Evolutionary conservation across 495 filamentous ascomycete genomes (phyloP).

Genomic region (Rhypophila decipiens): DNA sequence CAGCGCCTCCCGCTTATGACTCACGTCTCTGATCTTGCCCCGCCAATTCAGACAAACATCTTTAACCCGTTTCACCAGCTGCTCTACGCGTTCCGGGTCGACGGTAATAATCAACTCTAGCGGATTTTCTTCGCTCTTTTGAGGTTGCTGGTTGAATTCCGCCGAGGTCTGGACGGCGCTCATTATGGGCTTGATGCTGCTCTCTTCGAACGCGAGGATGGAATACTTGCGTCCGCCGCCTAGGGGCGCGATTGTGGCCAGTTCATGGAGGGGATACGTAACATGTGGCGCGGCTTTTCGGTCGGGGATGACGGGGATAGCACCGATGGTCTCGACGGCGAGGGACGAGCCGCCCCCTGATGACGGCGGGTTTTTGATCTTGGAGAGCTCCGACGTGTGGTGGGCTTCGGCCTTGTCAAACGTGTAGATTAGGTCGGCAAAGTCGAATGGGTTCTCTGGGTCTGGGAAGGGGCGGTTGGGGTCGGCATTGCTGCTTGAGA

Average conservation of each 20-base stretch:
- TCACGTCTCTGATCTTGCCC: conserved; percentile 47
- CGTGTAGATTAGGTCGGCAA: conserved; percentile 55
- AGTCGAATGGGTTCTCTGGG: conserved; percentile 58
- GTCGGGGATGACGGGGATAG: conserved; percentile 63
- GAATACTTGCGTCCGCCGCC: conserved; percentile 60
- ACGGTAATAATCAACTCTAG: conserved; percentile 67
- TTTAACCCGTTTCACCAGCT: conserved; percentile 53
- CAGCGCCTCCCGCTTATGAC: conserved; percentile 54
- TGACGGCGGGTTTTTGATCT: conserved; percentile 44
- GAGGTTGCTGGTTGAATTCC: conserved; percentile 66
- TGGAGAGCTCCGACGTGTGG: conserved; percentile 57
- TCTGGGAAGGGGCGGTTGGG: conserved; percentile 18
- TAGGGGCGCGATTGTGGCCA: conserved; percentile 71
- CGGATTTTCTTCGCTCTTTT: conserved; percentile 58
- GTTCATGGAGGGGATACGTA: conserved; percentile 55
- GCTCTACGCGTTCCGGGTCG: conserved; percentile 54
- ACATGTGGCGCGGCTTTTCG: conserved; percentile 28
- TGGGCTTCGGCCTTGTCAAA: conserved; percentile 51
- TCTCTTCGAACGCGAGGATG: conserved; percentile 48
- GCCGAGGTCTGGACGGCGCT: conserved; percentile 60
- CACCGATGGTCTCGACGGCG: conserved; percentile 60
- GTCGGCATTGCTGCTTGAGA: background rate
- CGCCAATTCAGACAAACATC: conserved; percentile 53
- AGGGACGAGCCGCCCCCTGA: conserved; percentile 61
- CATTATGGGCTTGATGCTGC: conserved; percentile 65